A percentile compares a stretch with the other conserved stretches of the same genome.
Evolutionary conservation across 1,284 basidiomycete genomes (phyloP).

Genomic region (Ceratobasidium sp.): DNA sequence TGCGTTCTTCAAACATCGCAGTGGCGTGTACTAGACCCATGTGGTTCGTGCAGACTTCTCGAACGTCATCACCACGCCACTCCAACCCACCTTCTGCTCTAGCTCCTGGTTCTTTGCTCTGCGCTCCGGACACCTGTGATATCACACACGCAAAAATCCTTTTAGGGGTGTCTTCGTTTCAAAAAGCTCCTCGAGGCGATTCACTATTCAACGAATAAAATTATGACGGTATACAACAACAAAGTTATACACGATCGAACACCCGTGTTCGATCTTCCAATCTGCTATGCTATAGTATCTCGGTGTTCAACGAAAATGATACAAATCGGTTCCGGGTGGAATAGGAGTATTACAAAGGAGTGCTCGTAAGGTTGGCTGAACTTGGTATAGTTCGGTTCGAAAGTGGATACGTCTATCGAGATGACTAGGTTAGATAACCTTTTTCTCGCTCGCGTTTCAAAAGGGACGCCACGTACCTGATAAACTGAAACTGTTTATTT

Average conservation of each 20-base stretch:
- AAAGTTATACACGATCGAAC: constrained; percentile 25
- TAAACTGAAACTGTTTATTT: constrained; percentile 33
- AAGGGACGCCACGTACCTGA: constrained; percentile 25
- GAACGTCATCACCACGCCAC: no score
- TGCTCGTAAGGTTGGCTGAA: not conserved
- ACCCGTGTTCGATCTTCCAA: constrained; percentile 11
- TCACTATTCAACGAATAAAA: no score
- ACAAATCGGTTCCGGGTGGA: not conserved
- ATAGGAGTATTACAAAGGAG: constrained; percentile 23
- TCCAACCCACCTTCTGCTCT: no score
- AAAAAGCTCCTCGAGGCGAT: no score
- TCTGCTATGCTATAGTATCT: no score
- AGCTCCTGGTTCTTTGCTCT: no score
- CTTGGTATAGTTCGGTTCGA: constrained; percentile 9
- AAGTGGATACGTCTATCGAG: not conserved
- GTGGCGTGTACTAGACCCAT: no score
- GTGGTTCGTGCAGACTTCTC: no score
- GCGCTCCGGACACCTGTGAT: no score
- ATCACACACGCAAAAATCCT: no score
- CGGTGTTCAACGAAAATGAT: constrained; percentile 2
- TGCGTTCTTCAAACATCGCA: no score
- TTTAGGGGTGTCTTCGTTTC: no score
- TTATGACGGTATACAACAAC: not conserved
- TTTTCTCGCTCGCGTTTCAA: constrained; percentile 14
- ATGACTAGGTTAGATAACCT: constrained; percentile 16